phyloP scores from a whole-genome alignment of 225 moss, liverwort and hornwort species.

The Physcomitrellopsis africana region DNA sequence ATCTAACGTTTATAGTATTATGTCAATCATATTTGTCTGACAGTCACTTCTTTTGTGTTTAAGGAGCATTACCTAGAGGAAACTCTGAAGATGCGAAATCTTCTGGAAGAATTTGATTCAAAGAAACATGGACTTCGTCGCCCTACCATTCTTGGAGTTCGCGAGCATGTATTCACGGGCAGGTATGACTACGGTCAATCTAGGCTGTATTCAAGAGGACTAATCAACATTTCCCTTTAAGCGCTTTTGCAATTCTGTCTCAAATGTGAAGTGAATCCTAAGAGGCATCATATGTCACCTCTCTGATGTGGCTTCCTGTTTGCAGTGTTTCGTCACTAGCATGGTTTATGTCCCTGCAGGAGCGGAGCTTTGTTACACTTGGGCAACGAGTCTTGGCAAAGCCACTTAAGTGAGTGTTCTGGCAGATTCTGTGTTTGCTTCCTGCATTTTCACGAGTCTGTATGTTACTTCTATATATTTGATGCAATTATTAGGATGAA shows the following conservation, averaged over 20 bases:
- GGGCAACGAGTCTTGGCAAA: constrained; percentile 69
- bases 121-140: constrained; percentile 42
- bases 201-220: constrained; percentile 4
- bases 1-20: not conserved
- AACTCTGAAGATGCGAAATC: constrained; percentile 68
- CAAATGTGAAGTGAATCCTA: not conserved
- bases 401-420: constrained; percentile 59
- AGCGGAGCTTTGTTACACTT: constrained; percentile 71
- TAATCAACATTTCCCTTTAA: not conserved
- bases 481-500: no score
- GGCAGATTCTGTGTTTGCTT: constrained; percentile 16
- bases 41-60: not conserved
- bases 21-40: not conserved
- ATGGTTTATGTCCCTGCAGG: constrained; percentile 80
- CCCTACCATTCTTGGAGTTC: constrained; percentile 72
- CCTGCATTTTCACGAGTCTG: not conserved
- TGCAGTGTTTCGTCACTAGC: constrained; percentile 79
- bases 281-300: constrained; percentile 3
- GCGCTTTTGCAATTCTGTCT: not conserved
- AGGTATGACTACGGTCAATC: constrained; percentile 45
- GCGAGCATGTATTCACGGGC: constrained; percentile 79
- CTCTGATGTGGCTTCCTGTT: constrained; percentile 30
- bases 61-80: constrained; percentile 78
- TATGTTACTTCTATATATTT: no score
- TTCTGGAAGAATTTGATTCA: constrained; percentile 68